These are phyloP conservation scores for Toxoplasma gondii DNA, from an alignment of 169 alveolate species.

Conservation along the genomic window DNA sequence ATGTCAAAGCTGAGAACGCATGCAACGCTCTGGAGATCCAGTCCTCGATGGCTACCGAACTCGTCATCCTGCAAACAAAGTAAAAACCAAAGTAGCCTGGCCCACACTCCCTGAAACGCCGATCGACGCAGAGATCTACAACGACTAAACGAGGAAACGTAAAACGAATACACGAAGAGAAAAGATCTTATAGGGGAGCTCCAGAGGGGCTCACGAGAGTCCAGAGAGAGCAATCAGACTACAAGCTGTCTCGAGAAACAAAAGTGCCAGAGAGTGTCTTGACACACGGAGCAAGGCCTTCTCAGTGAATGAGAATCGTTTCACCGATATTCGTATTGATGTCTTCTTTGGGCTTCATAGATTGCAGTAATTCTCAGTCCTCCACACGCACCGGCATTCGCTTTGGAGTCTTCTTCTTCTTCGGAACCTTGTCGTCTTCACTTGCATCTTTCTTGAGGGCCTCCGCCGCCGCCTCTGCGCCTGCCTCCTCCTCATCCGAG, in stretches of 20 bases:
- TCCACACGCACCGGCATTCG: no score
- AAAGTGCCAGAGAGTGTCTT: no score
- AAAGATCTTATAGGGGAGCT: no score
- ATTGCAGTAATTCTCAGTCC: no score
- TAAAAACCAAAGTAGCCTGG: not conserved
- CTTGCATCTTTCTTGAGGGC: not conserved
- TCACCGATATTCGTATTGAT: no score
- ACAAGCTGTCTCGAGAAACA: no score
- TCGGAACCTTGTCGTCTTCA: not conserved
- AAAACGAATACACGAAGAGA: not conserved
- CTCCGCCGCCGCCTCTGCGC: not conserved
- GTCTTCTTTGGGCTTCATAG: no score
- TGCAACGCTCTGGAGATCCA: constrained; percentile 87
- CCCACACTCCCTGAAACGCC: not conserved
- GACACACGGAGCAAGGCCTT: no score
- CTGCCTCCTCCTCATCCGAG: not conserved
- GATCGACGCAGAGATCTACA: not conserved
- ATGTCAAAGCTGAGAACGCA: constrained; percentile 88
- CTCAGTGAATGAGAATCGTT: no score
- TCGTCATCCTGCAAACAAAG: constrained; percentile 46
- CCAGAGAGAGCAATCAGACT: no score
- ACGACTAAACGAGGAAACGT: not conserved
- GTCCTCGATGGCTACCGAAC: constrained; percentile 77
- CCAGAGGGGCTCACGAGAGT: no score
- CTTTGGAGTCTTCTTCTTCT: not conserved